Percentiles rank a stretch among this genome's conserved stretches.
Conservation (phyloP, 495 filamentous ascomycete genomes). For the Massariosphaeria phaeospora region DNA sequence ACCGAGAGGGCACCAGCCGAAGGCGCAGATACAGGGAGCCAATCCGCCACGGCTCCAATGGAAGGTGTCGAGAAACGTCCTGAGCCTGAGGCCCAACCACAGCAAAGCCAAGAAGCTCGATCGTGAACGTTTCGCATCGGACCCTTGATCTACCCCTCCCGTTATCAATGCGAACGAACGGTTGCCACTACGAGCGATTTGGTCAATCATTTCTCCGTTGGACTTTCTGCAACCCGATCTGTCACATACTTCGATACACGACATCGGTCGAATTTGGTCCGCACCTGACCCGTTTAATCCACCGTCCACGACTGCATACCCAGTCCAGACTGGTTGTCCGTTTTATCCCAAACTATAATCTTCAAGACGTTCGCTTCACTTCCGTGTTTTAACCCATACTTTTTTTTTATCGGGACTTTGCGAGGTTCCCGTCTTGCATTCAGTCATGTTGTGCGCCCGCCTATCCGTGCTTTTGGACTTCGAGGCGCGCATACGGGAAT, state of each 20-base stretch:
- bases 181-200: neutral
- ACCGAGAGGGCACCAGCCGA: constrained; percentile 12
- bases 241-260: too few species aligned
- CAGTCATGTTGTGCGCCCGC: too few species aligned
- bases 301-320: neutral
- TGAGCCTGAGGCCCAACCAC: constrained; percentile 4
- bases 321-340: constrained; percentile 7
- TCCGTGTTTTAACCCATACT: constrained; percentile 20
- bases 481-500: too few species aligned
- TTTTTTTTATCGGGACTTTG: too few species aligned
- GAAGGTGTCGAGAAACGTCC: constrained; percentile 26
- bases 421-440: too few species aligned
- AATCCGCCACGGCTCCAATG: constrained; percentile 15
- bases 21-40: neutral
- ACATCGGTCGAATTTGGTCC: too few species aligned
- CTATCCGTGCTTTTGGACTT: too few species aligned
- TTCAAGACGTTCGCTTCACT: constrained; percentile 29
- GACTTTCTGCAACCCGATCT: neutral
- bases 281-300: too few species aligned
- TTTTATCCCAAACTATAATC: neutral
- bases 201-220: neutral
- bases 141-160: neutral
- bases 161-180: neutral
- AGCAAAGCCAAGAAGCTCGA: constrained; percentile 12
- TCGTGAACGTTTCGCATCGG: constrained; percentile 13